Evolutionary conservation across 1,284 basidiomycete species (phyloP).

Genomic region (Termitomyces sp.): DNA sequence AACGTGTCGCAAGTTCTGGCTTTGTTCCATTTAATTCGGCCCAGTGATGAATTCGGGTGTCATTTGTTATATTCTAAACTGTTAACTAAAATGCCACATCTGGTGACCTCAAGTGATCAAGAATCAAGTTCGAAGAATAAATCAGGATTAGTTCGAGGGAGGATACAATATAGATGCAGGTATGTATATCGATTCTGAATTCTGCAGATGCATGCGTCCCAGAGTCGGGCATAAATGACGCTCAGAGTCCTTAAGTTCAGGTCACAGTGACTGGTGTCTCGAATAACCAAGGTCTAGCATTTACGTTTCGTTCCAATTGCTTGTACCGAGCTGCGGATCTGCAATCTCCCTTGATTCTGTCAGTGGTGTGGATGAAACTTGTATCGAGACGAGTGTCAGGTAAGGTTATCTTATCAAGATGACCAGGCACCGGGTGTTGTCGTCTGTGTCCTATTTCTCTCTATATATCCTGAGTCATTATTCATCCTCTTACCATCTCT

Average conservation of each 20-base stretch:
- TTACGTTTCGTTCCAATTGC: not conserved
- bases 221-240: not conserved
- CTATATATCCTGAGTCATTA: not conserved
- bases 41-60: not conserved
- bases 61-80: not conserved
- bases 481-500: not conserved
- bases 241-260: not conserved
- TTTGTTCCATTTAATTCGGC: not conserved
- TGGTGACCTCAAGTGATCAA: not conserved
- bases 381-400: not conserved
- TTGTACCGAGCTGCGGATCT: not conserved
- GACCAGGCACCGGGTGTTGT: not conserved
- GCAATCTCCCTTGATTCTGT: not conserved
- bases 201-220: not conserved
- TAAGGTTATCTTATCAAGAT: not conserved
- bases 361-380: not conserved
- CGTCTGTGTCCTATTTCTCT: not conserved
- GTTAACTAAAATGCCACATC: not conserved
- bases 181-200: not conserved
- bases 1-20: too few relatives aligned
- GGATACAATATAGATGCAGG: not conserved
- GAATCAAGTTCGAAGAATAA: not conserved
- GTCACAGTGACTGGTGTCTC: too few relatives aligned
- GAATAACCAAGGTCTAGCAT: not conserved
- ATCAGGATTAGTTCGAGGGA: not conserved